Conservation (phyloP, 1,139 yeast genomes). For the Pichia sp. region DNA sequence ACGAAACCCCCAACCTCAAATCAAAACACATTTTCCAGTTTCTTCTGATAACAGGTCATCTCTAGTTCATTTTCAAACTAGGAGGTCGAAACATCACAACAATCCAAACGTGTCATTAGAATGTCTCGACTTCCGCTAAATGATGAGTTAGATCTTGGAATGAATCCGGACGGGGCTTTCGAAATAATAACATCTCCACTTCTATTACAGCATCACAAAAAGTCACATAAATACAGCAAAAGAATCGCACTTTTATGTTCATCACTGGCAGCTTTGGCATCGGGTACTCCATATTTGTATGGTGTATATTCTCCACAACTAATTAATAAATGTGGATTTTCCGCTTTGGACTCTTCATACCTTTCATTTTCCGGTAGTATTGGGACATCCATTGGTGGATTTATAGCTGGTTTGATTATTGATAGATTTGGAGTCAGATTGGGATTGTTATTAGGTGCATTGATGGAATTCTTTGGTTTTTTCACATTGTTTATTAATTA, state of each 20-base stretch:
- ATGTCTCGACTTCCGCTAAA: neutral
- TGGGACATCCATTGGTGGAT: constrained; percentile 63
- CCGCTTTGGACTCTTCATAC: constrained; percentile 56
- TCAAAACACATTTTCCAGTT: too few species aligned
- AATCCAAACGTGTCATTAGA: too few species aligned
- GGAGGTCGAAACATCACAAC: too few species aligned
- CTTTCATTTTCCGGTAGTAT: constrained; percentile 55
- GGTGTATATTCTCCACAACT: constrained; percentile 71
- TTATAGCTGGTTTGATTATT: constrained; percentile 61
- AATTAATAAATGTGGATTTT: constrained; percentile 47
- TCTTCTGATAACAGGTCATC: too few species aligned
- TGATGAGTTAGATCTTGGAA: neutral
- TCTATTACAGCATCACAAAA: neutral
- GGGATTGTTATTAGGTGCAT: constrained; percentile 50
- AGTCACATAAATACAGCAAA: constrained; percentile 11
- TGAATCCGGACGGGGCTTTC: neutral
- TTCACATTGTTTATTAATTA: constrained; percentile 34
- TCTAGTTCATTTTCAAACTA: too few species aligned
- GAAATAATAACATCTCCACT: neutral
- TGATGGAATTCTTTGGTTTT: constrained; percentile 38
- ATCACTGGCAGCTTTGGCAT: constrained; percentile 39
- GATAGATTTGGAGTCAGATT: constrained; percentile 52
- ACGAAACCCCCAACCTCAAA: too few species aligned
- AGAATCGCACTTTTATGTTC: constrained; percentile 24
- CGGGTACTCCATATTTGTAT: constrained; percentile 70